Conservation (phyloP, 129 eudicot genomes). For the Arctium minus region DNA sequence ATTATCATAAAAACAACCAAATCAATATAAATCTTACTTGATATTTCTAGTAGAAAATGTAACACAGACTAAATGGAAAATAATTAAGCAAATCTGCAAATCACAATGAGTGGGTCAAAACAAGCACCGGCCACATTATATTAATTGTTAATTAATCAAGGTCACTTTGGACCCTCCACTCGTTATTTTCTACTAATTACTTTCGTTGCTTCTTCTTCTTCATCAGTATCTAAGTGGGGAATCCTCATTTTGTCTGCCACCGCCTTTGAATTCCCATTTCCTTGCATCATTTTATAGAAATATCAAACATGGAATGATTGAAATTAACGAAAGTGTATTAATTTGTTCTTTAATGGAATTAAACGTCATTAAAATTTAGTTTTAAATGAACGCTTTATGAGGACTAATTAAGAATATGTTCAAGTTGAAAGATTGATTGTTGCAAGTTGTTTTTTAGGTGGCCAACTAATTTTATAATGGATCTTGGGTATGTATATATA, state of each 20-base stretch:
- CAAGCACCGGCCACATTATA: conserved; percentile 22
- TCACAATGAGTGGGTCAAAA: background rate
- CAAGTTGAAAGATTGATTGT: conserved; percentile 18
- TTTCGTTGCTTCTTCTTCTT: conserved; percentile 24
- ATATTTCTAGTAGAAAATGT: no score
- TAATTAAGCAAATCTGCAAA: background rate
- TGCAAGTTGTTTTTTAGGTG: conserved; percentile 23
- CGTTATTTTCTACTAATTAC: conserved; percentile 6
- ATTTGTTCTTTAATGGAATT: conserved; percentile 12
- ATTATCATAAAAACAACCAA: no score
- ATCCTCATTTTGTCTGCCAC: conserved; percentile 36
- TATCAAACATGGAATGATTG: conserved; percentile 33
- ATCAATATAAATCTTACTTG: no score
- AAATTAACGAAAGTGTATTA: conserved; percentile 25
- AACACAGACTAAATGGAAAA: background rate
- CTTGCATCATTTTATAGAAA: conserved; percentile 30
- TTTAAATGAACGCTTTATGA: conserved; percentile 3
- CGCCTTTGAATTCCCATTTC: conserved; percentile 22
- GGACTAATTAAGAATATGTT: background rate
- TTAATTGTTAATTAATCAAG: conserved; percentile 3
- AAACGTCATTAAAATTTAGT: background rate
- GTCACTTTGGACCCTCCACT: conserved; percentile 20
- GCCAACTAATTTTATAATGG: conserved; percentile 28
- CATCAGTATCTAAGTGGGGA: conserved; percentile 21
- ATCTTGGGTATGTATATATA: background rate